Conservation (phyloP, 768 basidiomycete species). For the Auriculariales sp. region DNA sequence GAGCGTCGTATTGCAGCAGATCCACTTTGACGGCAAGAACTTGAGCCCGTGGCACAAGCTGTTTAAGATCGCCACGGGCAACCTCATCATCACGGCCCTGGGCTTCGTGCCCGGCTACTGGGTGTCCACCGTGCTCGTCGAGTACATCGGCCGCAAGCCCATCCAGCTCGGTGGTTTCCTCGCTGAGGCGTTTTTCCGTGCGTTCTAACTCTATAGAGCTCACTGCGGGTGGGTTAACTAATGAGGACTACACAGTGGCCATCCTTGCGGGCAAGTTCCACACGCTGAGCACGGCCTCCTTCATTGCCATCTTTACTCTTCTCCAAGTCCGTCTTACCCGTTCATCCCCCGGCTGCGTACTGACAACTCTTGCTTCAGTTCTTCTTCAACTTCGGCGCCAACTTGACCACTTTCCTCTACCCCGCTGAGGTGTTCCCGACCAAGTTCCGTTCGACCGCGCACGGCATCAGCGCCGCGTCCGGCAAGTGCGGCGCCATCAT, state of each 20-base stretch:
- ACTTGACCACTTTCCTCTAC: conserved; percentile 32
- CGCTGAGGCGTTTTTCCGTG: conserved; percentile 52
- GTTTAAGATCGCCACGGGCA: conserved; percentile 52
- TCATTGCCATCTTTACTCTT: conserved; percentile 60
- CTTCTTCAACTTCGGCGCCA: conserved; percentile 76
- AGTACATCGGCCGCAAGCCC: conserved; percentile 56
- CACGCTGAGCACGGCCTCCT: conserved; percentile 36
- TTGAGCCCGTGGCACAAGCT: conserved; percentile 50
- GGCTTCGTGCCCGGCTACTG: conserved; percentile 78
- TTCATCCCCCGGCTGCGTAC: not conserved
- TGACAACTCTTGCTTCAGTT: conserved; percentile 20
- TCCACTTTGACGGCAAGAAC: conserved; percentile 45
- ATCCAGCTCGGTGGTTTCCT: conserved; percentile 70
- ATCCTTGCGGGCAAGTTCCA: conserved; percentile 57
- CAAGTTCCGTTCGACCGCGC: conserved; percentile 54
- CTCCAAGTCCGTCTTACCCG: conserved; percentile 30
- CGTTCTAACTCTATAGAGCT: conserved; percentile 7
- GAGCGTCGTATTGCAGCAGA: conserved; percentile 59
- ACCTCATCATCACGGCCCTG: conserved; percentile 56
- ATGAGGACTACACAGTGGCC: conserved; percentile 26
- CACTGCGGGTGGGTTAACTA: not conserved
- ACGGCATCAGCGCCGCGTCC: conserved; percentile 57
- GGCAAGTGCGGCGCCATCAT: conserved; percentile 72
- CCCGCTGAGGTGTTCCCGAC: conserved; percentile 75
- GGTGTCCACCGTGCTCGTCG: conserved; percentile 50